A percentile compares a stretch with the other conserved stretches of the same genome.
Conservation (phyloP, 2,329 filamentous ascomycete species). For the Lojkania enalia region DNA sequence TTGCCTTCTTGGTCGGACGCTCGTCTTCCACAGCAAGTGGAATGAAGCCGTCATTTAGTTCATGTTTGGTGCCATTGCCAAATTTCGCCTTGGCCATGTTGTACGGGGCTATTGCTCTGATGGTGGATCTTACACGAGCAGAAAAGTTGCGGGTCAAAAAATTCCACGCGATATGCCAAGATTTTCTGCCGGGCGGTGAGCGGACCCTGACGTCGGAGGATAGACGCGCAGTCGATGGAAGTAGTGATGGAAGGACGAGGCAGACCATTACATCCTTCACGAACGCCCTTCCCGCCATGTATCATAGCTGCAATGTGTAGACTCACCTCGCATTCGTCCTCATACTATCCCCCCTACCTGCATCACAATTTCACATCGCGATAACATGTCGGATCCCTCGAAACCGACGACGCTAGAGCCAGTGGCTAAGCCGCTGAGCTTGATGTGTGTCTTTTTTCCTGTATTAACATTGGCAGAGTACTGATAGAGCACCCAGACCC, state of each 20-base stretch:
- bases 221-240: conserved; percentile 1
- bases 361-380: not conserved
- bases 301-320: conserved; percentile 24
- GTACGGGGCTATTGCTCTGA: conserved; percentile 7
- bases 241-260: not conserved
- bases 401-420: conserved; percentile 41
- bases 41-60: conserved; percentile 20
- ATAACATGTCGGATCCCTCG: conserved; percentile 42
- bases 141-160: conserved; percentile 31
- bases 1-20: conserved; percentile 40
- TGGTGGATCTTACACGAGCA: conserved; percentile 4
- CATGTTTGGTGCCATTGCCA: conserved; percentile 28
- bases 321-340: not conserved
- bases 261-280: not conserved
- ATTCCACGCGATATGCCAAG: not conserved
- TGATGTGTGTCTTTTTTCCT: conserved; percentile 43
- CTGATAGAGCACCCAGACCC: conserved; percentile 55
- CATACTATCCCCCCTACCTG: not conserved
- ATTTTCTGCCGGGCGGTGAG: conserved; percentile 7
- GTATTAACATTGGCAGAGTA: not conserved
- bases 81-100: conserved; percentile 25
- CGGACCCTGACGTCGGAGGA: conserved; percentile 17
- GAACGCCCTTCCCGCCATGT: conserved; percentile 22
- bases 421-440: conserved; percentile 45
- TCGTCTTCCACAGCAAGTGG: conserved; percentile 21